Conservation (phyloP, 495 filamentous ascomycete genomes). For the Xylaria nigripes region DNA sequence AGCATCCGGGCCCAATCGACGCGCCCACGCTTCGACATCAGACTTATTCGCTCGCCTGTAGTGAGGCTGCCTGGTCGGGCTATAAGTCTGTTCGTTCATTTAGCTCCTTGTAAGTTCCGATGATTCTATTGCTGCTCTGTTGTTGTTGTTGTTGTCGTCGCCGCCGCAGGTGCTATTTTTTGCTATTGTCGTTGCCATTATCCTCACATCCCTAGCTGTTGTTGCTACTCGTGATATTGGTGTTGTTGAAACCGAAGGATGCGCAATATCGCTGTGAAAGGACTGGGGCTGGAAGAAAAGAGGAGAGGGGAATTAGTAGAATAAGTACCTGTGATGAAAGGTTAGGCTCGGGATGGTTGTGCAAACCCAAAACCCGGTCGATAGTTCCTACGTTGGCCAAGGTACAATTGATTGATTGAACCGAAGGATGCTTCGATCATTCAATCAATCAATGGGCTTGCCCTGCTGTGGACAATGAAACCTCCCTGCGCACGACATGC, state of each 20-base stretch:
- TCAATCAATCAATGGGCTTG: slow-evolving; percentile 7
- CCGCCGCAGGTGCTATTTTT: background rate
- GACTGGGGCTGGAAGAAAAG: background rate
- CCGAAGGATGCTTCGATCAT: background rate
- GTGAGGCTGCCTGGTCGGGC: background rate
- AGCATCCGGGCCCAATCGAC: background rate
- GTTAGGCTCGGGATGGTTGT: slow-evolving; percentile 4
- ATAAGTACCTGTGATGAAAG: slow-evolving; percentile 5
- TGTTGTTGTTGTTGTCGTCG: background rate
- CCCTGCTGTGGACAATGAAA: slow-evolving; percentile 7
- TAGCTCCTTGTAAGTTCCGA: background rate
- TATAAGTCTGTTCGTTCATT: background rate
- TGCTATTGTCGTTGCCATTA: background rate
- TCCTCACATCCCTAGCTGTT: background rate
- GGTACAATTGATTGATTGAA: slow-evolving; percentile 3
- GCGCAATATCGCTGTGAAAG: background rate
- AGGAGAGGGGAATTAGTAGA: background rate
- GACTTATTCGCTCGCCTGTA: background rate
- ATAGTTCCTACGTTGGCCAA: background rate
- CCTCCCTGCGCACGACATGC: slow-evolving; percentile 6
- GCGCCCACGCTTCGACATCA: background rate
- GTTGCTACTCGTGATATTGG: background rate
- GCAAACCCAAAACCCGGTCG: slow-evolving; percentile 5
- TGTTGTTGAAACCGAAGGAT: background rate
- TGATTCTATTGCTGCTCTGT: background rate